phyloP scores from a whole-genome alignment of 495 filamentous ascomycete genomes.

The Extremus antarcticus region DNA sequence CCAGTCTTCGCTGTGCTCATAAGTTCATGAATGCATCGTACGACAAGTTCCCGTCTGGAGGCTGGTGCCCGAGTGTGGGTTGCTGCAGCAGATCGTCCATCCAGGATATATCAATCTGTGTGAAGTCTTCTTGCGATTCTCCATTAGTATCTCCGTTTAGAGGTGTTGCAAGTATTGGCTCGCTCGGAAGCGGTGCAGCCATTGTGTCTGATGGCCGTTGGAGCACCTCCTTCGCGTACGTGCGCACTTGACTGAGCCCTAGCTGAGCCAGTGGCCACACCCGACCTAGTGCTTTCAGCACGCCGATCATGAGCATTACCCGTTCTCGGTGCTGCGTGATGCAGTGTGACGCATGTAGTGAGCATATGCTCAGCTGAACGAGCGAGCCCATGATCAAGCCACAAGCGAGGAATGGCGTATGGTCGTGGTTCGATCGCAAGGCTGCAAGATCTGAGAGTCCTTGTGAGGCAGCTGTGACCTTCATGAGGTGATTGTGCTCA shows the following conservation, averaged over 20 bases:
- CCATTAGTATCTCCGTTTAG: background rate
- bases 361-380: constrained; percentile 51
- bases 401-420: constrained; percentile 86
- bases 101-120: constrained; percentile 5
- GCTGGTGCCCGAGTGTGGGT: background rate
- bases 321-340: constrained; percentile 59
- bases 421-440: constrained; percentile 58
- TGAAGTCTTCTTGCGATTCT: background rate
- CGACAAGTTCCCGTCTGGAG: background rate
- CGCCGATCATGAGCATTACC: constrained; percentile 61
- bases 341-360: constrained; percentile 49
- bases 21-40: background rate
- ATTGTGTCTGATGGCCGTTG: constrained; percentile 1
- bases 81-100: constrained; percentile 6
- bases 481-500: constrained; percentile 54
- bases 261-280: constrained; percentile 70
- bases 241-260: constrained; percentile 63
- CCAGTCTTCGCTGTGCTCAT: background rate
- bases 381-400: constrained; percentile 53
- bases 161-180: background rate
- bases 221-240: constrained; percentile 48
- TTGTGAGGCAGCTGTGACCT: constrained; percentile 66
- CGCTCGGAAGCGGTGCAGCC: background rate
- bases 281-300: constrained; percentile 58
- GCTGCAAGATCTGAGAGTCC: constrained; percentile 68